phyloP scores from a whole-genome alignment of 176 grass and related monocot genomes.

The Ampelocalamus luodianensis region DNA sequence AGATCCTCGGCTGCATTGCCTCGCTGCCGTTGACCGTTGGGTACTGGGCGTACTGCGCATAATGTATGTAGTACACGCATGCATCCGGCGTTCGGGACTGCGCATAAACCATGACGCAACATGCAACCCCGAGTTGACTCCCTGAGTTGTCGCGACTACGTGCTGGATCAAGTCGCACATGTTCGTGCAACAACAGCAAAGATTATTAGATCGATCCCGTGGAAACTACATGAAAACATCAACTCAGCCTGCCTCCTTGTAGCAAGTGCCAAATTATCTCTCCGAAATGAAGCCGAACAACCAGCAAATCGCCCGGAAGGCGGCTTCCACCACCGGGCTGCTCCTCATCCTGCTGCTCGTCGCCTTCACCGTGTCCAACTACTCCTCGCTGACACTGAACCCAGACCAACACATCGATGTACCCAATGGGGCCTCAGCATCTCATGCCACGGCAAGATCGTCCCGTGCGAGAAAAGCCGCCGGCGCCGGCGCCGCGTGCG shows the following conservation, averaged over 20 bases:
- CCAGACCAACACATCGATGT: background rate
- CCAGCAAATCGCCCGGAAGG: constrained; percentile 13
- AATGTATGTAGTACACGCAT: too few species aligned
- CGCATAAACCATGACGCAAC: background rate
- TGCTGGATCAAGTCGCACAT: background rate
- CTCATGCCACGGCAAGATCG: background rate
- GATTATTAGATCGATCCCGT: background rate
- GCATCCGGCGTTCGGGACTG: too few species aligned
- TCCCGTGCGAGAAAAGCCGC: background rate
- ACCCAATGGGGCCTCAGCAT: background rate
- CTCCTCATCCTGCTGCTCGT: constrained; percentile 40
- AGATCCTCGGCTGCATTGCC: too few species aligned
- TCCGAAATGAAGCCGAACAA: constrained; percentile 29
- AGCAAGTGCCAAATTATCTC: background rate
- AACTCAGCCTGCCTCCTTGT: background rate
- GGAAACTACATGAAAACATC: background rate
- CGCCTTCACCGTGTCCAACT: constrained; percentile 46
- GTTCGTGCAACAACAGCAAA: background rate
- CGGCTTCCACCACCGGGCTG: constrained; percentile 46
- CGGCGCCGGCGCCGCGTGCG: constrained; percentile 23
- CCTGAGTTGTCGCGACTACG: background rate
- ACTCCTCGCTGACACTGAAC: constrained; percentile 41
- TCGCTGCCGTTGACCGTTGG: too few species aligned
- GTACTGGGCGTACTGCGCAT: too few species aligned
- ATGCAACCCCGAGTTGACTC: background rate